Evolutionary conservation across 441 rosid genomes (phyloP).

Genomic region (Euphorbia schlechtendalii): DNA sequence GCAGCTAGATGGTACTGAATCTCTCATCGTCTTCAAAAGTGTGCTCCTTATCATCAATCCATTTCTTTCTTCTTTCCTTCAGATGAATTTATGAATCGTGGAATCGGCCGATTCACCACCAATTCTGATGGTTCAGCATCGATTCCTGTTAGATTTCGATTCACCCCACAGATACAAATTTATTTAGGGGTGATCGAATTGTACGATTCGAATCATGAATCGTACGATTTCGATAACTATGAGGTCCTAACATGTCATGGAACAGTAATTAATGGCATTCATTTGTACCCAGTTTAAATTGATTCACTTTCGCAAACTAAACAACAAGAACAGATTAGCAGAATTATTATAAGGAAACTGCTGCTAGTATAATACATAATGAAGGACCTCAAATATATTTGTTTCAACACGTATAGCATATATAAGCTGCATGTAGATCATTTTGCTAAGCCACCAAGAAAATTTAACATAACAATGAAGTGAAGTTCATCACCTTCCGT

Average conservation of each 20-base stretch:
- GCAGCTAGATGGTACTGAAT: too few species aligned
- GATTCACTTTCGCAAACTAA: background rate
- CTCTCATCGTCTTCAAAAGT: too few species aligned
- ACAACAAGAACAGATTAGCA: background rate
- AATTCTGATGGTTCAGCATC: too few species aligned
- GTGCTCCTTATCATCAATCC: too few species aligned
- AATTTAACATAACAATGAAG: background rate
- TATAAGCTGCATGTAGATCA: background rate
- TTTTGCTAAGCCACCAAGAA: background rate
- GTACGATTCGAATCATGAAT: too few species aligned
- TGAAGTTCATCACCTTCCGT: constrained; percentile 54
- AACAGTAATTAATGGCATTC: constrained; percentile 9
- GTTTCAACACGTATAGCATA: background rate
- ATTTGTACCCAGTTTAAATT: background rate
- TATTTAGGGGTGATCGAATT: too few species aligned
- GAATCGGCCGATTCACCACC: too few species aligned
- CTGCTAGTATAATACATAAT: constrained; percentile 4
- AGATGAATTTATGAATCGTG: too few species aligned
- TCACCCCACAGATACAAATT: too few species aligned
- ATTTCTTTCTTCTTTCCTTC: too few species aligned
- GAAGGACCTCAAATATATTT: background rate
- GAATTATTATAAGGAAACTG: background rate
- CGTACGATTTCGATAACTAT: too few species aligned
- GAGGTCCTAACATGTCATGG: background rate
- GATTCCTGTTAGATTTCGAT: too few species aligned